Percentiles rank a stretch among this genome's conserved stretches.
Conservation (phyloP, 148 eudicot species). For the Spergularia marina region DNA sequence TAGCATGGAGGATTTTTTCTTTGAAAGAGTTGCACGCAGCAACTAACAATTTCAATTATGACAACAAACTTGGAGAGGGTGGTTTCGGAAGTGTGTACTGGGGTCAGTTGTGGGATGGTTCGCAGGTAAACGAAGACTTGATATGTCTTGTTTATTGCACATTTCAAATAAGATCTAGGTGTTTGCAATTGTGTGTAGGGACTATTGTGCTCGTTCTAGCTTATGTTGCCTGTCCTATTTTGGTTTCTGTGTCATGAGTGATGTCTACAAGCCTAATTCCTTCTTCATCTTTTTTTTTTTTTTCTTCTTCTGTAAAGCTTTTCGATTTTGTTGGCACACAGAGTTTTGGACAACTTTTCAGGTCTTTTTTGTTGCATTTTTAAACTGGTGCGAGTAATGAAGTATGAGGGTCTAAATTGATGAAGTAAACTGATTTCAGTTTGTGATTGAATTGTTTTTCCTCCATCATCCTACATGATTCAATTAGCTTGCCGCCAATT, state of each 20-base stretch:
- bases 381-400: neutral
- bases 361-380: neutral
- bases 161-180: neutral
- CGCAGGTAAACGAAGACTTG: constrained; percentile 53
- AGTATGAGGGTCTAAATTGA: neutral
- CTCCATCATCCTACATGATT: neutral
- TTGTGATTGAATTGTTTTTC: neutral
- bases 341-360: neutral
- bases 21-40: constrained; percentile 90
- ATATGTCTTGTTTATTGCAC: neutral
- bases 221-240: neutral
- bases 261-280: neutral
- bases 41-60: constrained; percentile 87
- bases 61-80: constrained; percentile 95
- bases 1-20: constrained; percentile 83
- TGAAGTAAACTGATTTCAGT: neutral
- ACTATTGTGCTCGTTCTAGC: neutral
- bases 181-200: neutral
- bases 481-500: neutral
- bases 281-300: neutral
- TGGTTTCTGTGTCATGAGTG: neutral
- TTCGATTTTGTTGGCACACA: neutral
- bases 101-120: constrained; percentile 99
- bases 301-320: neutral
- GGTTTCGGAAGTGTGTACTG: constrained; percentile 98